These are phyloP conservation scores for Endoconidiophora polonica DNA, from an alignment of 2,329 filamentous ascomycete genomes.

Conservation along the genomic window DNA sequence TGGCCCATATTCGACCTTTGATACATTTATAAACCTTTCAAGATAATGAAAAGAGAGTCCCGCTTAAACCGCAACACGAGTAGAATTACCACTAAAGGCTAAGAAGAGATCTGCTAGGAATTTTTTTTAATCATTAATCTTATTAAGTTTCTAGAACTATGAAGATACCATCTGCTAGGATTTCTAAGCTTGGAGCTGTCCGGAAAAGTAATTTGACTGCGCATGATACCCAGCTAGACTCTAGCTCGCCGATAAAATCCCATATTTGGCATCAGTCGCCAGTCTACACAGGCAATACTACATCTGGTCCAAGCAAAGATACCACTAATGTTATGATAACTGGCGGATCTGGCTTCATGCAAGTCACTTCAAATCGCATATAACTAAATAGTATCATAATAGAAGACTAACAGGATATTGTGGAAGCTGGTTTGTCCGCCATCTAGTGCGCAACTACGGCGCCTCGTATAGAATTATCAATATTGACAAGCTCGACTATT, in stretches of 20 bases:
- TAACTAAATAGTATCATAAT: too few relatives aligned
- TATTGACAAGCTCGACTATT: slow-evolving; percentile 76
- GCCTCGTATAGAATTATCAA: slow-evolving; percentile 62
- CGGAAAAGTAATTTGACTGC: too few relatives aligned
- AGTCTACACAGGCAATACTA: slow-evolving; percentile 50
- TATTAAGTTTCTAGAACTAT: too few relatives aligned
- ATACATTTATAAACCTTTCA: too few relatives aligned
- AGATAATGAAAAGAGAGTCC: too few relatives aligned
- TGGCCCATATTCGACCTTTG: too few relatives aligned
- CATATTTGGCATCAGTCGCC: slow-evolving; percentile 59
- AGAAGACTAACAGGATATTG: slow-evolving; percentile 25
- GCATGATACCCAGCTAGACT: background rate
- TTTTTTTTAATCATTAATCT: too few relatives aligned
- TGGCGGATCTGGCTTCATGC: slow-evolving; percentile 76
- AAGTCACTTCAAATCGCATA: slow-evolving; percentile 20
- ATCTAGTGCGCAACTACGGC: slow-evolving; percentile 58
- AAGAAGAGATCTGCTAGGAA: too few relatives aligned
- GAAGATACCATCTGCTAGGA: too few relatives aligned
- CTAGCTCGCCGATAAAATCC: slow-evolving; percentile 21
- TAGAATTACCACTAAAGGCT: too few relatives aligned
- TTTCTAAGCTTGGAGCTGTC: too few relatives aligned
- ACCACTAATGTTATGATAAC: slow-evolving; percentile 73
- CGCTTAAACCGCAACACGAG: too few relatives aligned
- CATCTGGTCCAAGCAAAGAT: slow-evolving; percentile 50
- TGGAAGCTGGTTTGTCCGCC: slow-evolving; percentile 68